Evolutionary conservation across 768 basidiomycete genomes (phyloP), one percentile per base, ranked within the genome.

Genomic region (Lactifluus piperatus): DNA sequence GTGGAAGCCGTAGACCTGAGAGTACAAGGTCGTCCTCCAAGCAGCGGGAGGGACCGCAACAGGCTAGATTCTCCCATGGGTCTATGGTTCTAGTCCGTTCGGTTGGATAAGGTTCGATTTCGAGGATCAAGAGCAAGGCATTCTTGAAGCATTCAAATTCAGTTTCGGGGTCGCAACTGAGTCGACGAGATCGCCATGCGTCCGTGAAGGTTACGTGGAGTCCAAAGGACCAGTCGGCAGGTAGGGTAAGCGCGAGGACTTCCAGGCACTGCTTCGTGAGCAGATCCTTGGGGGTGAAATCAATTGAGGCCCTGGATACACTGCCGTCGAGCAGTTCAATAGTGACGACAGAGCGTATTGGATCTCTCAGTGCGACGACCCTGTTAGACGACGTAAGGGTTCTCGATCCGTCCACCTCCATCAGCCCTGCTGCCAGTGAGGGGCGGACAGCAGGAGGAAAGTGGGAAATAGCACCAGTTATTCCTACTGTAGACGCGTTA

Each of bases 1-100:
- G 61, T 24, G 76, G 79, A 22, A 76, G 64, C 37, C 66, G 71
- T 27, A 90, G 72, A 9, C 69, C 66, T 43, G 71, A 72, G 37
- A 89, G 67, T 4, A 76, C 81, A 16, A 79, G 77, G 68, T 90
- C 88, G 62, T 88, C 83, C 27, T 70, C 67, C 54, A 87, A 81
- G 22, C 78, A 75, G 11, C 66, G 66, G 62, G 77, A 74, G 14
- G 79, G 79, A 8, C 71, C 67, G 0, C 78, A 78, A 1, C 61
- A 62, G 5, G 76, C 71, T 8, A 88, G 75, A 11, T 69, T 67
- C 13, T 76, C 67, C 85, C 85, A 91, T 7, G 76, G 65, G 41
- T 20, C 43, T 10, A 71, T 64, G 10, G 64, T 14, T 37, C 4
- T 29, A 13, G 26, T 41, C 8, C 16, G 46, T 2, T 20, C 48